Conservation (phyloP, 257 asterid species). For the Solanum sitiens region DNA sequence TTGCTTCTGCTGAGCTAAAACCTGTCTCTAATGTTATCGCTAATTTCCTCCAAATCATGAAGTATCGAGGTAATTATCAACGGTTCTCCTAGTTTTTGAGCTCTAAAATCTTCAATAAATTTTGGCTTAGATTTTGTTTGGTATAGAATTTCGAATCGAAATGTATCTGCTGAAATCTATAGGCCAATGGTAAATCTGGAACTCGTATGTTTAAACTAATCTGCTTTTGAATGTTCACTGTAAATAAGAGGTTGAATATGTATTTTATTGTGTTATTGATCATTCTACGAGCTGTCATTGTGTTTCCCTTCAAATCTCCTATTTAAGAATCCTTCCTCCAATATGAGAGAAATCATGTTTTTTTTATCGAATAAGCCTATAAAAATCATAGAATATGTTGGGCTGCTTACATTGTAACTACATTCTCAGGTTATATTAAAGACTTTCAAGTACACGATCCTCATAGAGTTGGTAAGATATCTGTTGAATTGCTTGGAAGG, state of each 20-base stretch:
- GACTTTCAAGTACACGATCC: conserved; percentile 72
- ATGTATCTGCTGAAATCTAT: background rate
- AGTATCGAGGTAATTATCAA: conserved; percentile 51
- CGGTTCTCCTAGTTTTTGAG: background rate
- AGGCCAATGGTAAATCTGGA: background rate
- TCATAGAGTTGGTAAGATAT: conserved; percentile 72
- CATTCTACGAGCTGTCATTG: background rate
- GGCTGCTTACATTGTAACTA: background rate
- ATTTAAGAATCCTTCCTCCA: background rate
- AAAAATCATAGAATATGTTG: background rate
- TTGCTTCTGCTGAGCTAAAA: conserved; percentile 70
- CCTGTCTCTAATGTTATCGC: conserved; percentile 73
- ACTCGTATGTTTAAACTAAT: background rate
- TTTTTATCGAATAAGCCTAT: background rate
- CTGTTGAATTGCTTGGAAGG: conserved; percentile 86
- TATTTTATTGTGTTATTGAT: background rate
- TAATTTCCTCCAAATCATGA: conserved; percentile 92
- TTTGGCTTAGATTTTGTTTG: background rate
- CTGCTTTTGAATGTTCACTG: background rate
- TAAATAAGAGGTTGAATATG: background rate
- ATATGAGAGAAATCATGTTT: background rate
- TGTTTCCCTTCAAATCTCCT: background rate
- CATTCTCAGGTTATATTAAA: conserved; percentile 69
- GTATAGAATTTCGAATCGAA: background rate
- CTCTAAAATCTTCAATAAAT: background rate